A percentile compares a stretch with the other conserved stretches of the same genome.
Evolutionary conservation across 2,329 filamentous ascomycete species (phyloP).

Genomic region (Triangularia verruculosa): DNA sequence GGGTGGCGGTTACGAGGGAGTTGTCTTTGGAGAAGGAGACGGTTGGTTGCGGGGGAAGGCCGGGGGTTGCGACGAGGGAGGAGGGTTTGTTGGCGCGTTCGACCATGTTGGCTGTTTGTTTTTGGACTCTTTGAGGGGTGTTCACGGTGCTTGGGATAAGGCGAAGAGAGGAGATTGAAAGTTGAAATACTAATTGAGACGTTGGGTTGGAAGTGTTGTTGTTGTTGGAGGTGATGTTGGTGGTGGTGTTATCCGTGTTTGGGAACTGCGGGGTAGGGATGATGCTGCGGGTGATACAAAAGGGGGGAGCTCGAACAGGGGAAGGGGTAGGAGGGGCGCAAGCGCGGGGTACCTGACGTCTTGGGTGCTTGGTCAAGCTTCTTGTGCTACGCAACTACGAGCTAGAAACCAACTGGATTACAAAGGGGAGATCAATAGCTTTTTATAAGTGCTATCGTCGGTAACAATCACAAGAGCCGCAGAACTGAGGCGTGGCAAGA

Average conservation of each 20-base stretch:
- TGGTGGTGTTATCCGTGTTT: slow-evolving; percentile 6
- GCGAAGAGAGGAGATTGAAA: background rate
- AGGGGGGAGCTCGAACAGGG: slow-evolving; percentile 1
- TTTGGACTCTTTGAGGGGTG: background rate
- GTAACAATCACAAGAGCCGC: background rate
- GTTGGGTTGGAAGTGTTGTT: slow-evolving; percentile 4
- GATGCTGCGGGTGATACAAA: background rate
- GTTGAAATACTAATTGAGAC: background rate
- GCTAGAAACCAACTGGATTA: background rate
- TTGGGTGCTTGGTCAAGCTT: background rate
- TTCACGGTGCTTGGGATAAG: background rate
- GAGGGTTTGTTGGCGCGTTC: slow-evolving; percentile 79
- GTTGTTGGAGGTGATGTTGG: background rate
- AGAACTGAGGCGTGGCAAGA: background rate
- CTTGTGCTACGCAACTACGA: background rate
- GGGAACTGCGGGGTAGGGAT: slow-evolving; percentile 1
- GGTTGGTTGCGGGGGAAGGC: slow-evolving; percentile 69
- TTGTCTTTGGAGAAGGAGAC: slow-evolving; percentile 72
- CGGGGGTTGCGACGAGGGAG: slow-evolving; percentile 70
- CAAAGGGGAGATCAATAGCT: background rate
- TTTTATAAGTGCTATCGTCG: background rate
- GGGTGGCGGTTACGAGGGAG: slow-evolving; percentile 69
- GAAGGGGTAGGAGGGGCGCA: background rate
- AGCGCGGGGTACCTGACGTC: background rate
- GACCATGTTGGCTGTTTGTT: slow-evolving; percentile 52